These are phyloP conservation scores for Setaria viridis DNA, from an alignment of 202 grass and related monocot genomes.

Conservation along the genomic window DNA sequence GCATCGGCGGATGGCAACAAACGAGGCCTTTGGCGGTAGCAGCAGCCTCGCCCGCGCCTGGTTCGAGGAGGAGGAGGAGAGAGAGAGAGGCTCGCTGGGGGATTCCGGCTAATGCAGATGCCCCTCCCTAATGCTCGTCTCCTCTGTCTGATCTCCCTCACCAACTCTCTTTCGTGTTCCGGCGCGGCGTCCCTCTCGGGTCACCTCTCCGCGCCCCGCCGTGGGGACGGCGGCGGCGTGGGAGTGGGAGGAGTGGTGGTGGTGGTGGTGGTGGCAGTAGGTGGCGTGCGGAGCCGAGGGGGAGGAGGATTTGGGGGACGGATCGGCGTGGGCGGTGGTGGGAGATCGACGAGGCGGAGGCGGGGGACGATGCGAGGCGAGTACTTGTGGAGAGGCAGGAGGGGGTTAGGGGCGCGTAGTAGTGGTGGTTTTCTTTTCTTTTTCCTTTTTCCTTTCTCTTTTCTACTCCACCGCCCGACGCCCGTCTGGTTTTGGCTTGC, in stretches of 20 bases:
- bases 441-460: neutral
- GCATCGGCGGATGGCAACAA: conserved; percentile 68
- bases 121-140: neutral
- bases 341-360: conserved; percentile 17
- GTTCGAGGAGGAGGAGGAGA: conserved; percentile 28
- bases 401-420: neutral
- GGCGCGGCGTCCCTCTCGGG: neutral
- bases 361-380: neutral
- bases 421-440: neutral
- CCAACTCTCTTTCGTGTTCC: conserved; percentile 26
- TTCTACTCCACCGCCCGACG: neutral
- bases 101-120: conserved; percentile 41
- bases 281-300: conserved; percentile 8
- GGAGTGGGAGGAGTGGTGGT: neutral
- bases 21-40: conserved; percentile 27
- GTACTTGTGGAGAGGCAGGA: neutral
- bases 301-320: neutral
- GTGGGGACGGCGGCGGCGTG: conserved; percentile 24
- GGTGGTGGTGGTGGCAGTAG: conserved; percentile 29
- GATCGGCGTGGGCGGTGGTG: conserved; percentile 30
- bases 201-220: neutral
- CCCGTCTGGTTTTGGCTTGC: conserved; percentile 1
- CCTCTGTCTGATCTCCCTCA: conserved; percentile 30
- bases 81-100: conserved; percentile 23
- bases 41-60: conserved; percentile 10